Conservation (phyloP, 192 early-diverging fungal genomes). For the Gryganskiella cystojenkinii region DNA sequence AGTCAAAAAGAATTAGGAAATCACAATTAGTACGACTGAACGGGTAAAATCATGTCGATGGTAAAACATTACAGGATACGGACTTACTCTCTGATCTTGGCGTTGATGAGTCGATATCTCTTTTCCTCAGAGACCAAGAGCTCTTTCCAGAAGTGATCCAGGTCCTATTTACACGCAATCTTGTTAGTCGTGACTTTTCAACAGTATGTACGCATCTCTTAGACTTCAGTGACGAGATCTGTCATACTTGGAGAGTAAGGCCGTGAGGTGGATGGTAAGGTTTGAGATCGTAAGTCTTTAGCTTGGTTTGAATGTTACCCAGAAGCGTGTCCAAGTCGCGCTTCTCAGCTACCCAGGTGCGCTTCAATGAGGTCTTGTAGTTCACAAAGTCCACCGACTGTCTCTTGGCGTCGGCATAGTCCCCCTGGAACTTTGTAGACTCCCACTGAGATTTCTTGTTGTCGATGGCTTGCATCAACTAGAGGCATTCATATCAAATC, state of each 20-base stretch:
- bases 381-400: conserved; percentile 79
- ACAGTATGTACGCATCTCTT: not conserved
- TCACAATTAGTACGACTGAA: not conserved
- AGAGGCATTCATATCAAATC: too few relatives aligned
- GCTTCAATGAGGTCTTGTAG: conserved; percentile 87
- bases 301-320: conserved; percentile 97
- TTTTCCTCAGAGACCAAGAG: conserved; percentile 79
- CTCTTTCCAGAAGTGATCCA: conserved; percentile 82
- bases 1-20: not conserved
- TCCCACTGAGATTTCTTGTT: conserved; percentile 77
- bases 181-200: not conserved
- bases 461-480: conserved; percentile 77
- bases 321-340: conserved; percentile 91
- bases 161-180: conserved; percentile 64
- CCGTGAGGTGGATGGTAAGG: conserved; percentile 87
- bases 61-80: too few relatives aligned
- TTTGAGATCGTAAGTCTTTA: conserved; percentile 92
- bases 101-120: conserved; percentile 85
- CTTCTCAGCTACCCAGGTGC: conserved; percentile 92
- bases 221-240: not conserved
- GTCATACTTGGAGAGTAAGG: conserved; percentile 62
- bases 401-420: conserved; percentile 81
- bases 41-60: not conserved
- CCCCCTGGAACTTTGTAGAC: conserved; percentile 65
- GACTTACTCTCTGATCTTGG: conserved; percentile 82